Evolutionary conservation across 768 basidiomycete genomes (phyloP).

Genomic region (Leccinum sublutescens): DNA sequence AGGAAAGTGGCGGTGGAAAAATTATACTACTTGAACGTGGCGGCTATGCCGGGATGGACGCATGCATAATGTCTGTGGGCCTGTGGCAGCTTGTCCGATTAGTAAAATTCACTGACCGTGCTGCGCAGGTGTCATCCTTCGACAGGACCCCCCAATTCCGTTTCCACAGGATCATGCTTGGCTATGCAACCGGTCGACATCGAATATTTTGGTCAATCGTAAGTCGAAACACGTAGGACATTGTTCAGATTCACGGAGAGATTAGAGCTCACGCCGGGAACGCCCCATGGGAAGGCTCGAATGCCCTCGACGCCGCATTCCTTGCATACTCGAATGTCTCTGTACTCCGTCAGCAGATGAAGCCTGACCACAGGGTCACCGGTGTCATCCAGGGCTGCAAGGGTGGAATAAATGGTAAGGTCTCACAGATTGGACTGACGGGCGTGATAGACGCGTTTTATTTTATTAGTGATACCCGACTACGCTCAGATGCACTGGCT

Average conservation of each 20-base stretch:
- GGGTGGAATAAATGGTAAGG: slow-evolving; percentile 67
- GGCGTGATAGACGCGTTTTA: slow-evolving; percentile 1
- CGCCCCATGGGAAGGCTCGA: slow-evolving; percentile 83
- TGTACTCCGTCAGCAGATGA: slow-evolving; percentile 82
- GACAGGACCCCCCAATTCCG: slow-evolving; percentile 50
- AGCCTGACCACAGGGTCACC: slow-evolving; percentile 77
- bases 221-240: slow-evolving; percentile 20
- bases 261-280: slow-evolving; percentile 74
- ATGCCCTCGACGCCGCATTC: slow-evolving; percentile 87
- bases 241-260: slow-evolving; percentile 4
- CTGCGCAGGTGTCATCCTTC: slow-evolving; percentile 68
- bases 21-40: slow-evolving; percentile 69
- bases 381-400: slow-evolving; percentile 71
- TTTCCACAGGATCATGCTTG: slow-evolving; percentile 51
- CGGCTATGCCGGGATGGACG: slow-evolving; percentile 79
- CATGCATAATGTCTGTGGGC: slow-evolving; percentile 62
- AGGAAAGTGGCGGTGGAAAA: slow-evolving; percentile 81
- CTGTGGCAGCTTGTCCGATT: slow-evolving; percentile 4
- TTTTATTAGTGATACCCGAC: slow-evolving; percentile 71
- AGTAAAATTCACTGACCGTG: slow-evolving; percentile 14
- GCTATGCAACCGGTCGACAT: slow-evolving; percentile 66
- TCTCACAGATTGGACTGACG: neutral
- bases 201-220: slow-evolving; percentile 77
- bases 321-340: slow-evolving; percentile 78
- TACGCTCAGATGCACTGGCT: slow-evolving; percentile 74